phyloP scores from a whole-genome alignment of 257 asterid genomes.

The Rauvolfia tetraphylla region DNA sequence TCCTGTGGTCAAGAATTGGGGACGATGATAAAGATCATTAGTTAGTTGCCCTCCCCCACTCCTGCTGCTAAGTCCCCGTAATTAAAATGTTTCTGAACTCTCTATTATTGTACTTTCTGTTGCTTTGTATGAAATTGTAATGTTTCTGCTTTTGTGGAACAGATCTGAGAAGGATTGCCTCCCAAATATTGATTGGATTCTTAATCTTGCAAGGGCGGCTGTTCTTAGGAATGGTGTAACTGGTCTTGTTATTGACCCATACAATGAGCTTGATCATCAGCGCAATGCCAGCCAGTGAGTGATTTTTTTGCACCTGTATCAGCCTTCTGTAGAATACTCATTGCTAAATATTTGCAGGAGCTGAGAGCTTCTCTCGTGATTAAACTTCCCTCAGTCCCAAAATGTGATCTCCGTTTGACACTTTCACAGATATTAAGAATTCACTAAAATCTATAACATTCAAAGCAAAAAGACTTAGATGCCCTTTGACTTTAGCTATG shows the following conservation, averaged over 20 bases:
- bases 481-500: too few species aligned
- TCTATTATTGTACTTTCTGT: neutral
- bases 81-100: neutral
- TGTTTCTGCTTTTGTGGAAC: conserved; percentile 24
- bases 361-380: neutral
- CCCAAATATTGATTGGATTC: conserved; percentile 88
- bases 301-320: conserved; percentile 9
- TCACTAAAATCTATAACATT: too few species aligned
- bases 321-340: neutral
- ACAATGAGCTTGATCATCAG: conserved; percentile 98
- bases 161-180: conserved; percentile 96
- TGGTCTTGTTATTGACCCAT: conserved; percentile 96
- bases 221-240: conserved; percentile 86
- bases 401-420: too few species aligned
- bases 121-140: neutral
- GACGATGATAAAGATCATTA: too few species aligned
- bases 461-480: too few species aligned
- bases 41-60: too few species aligned
- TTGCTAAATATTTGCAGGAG: neutral
- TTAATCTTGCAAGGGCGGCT: conserved; percentile 83
- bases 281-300: conserved; percentile 81
- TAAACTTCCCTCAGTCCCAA: too few species aligned
- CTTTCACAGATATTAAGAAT: too few species aligned
- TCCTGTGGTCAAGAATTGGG: neutral
- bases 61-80: too few species aligned